These are phyloP conservation scores for Elaeis guineensis DNA, from an alignment of 176 grass and related monocot genomes.

Conservation along the genomic window DNA sequence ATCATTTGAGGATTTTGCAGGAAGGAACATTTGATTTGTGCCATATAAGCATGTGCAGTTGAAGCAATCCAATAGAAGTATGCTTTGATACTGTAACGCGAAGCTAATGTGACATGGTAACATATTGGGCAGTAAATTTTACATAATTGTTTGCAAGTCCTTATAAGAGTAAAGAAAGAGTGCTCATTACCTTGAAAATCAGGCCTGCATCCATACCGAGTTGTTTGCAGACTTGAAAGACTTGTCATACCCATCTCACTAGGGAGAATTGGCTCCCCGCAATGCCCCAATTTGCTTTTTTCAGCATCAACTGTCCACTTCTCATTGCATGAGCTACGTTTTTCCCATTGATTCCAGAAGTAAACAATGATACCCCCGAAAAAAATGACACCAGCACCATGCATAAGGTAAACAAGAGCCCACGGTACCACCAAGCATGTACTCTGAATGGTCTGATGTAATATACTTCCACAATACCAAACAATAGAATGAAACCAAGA, in stretches of 20 bases:
- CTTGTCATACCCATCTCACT: constrained; percentile 5
- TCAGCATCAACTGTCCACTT: constrained; percentile 21
- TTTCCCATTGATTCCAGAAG: constrained; percentile 66
- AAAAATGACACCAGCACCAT: constrained; percentile 55
- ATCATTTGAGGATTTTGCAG: too few relatives aligned
- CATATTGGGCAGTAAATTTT: too few relatives aligned
- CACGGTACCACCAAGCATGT: constrained; percentile 74
- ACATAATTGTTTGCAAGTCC: too few relatives aligned
- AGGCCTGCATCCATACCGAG: constrained; percentile 69
- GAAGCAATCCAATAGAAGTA: too few relatives aligned
- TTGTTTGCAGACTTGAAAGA: constrained; percentile 44
- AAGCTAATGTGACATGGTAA: too few relatives aligned
- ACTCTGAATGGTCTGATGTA: constrained; percentile 55
- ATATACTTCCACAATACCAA: constrained; percentile 53
- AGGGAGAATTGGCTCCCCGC: background rate
- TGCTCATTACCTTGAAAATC: constrained; percentile 59
- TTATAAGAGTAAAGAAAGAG: too few relatives aligned
- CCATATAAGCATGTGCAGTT: too few relatives aligned
- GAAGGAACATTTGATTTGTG: too few relatives aligned
- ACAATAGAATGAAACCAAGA: constrained; percentile 55
- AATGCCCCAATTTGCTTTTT: background rate
- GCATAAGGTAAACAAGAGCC: constrained; percentile 59
- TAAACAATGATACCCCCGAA: constrained; percentile 62
- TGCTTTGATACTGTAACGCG: too few relatives aligned
- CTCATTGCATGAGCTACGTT: constrained; percentile 30